These are phyloP conservation scores for Corymbia maculata DNA, from an alignment of 345 rosid species.

Conservation along the genomic window DNA sequence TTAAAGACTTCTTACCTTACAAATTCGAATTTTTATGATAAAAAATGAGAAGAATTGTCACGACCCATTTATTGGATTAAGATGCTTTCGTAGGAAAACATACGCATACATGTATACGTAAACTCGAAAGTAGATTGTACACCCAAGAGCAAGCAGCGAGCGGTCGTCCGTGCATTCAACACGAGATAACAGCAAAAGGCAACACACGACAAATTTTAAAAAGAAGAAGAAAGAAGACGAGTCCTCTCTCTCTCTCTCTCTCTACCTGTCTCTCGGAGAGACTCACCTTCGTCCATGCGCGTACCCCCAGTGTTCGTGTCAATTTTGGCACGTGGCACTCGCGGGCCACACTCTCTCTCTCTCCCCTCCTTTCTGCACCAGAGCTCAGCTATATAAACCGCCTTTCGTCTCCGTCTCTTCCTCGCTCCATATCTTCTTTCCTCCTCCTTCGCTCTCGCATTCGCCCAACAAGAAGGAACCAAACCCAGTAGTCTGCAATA, in stretches of 20 bases:
- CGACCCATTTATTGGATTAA: rapidly evolving
- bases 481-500: background rate
- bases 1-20: no score
- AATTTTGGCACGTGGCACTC: background rate
- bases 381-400: background rate
- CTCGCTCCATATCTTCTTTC: no score
- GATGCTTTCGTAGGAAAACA: no score
- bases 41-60: no score
- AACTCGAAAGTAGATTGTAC: background rate
- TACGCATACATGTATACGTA: background rate
- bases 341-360: background rate
- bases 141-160: no score
- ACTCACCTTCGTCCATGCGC: background rate
- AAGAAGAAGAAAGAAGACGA: background rate
- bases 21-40: background rate
- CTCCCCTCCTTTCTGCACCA: background rate
- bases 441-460: background rate
- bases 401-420: background rate
- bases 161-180: background rate
- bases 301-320: background rate
- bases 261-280: background rate
- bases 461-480: background rate
- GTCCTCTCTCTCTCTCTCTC: background rate
- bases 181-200: background rate
- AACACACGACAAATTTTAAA: no score